A percentile compares a stretch with the other conserved stretches of the same genome.
Evolutionary conservation across 805 yeast genomes (phyloP).

Genomic region (Hanseniaspora clermontiae): DNA sequence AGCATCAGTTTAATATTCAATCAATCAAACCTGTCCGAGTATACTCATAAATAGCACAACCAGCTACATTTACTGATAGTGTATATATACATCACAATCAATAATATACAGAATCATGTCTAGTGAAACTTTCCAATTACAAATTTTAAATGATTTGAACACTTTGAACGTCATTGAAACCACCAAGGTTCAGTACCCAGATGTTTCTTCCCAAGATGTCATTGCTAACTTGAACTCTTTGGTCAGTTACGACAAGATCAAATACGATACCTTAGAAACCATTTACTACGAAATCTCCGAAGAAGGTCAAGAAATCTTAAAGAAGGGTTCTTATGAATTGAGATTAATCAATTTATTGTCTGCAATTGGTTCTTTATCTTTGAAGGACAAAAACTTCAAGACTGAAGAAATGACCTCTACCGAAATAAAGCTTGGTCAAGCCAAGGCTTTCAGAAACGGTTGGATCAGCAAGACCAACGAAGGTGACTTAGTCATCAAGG

Average conservation of each 20-base stretch:
- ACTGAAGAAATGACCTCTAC: constrained; percentile 52
- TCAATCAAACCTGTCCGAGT: background rate
- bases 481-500: constrained; percentile 38
- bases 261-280: constrained; percentile 56
- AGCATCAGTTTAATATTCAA: background rate
- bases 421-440: constrained; percentile 86
- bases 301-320: constrained; percentile 72
- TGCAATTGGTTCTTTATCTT: constrained; percentile 66
- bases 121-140: constrained; percentile 41
- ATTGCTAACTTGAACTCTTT: constrained; percentile 81
- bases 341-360: constrained; percentile 66
- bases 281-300: constrained; percentile 63
- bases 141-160: constrained; percentile 52
- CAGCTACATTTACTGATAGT: too few species aligned
- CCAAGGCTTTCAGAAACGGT: constrained; percentile 92
- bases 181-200: constrained; percentile 56
- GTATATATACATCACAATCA: too few species aligned
- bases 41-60: too few species aligned
- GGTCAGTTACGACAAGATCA: constrained; percentile 70
- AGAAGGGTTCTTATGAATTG: constrained; percentile 80
- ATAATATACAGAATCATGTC: constrained; percentile 33
- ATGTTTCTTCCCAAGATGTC: constrained; percentile 47
- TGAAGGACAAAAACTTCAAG: constrained; percentile 47
- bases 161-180: constrained; percentile 52
- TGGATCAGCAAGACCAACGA: constrained; percentile 90